Base-by-base conservation (phyloP, 2,329 filamentous ascomycete species). In the Endocalyx cinctus region DNA sequence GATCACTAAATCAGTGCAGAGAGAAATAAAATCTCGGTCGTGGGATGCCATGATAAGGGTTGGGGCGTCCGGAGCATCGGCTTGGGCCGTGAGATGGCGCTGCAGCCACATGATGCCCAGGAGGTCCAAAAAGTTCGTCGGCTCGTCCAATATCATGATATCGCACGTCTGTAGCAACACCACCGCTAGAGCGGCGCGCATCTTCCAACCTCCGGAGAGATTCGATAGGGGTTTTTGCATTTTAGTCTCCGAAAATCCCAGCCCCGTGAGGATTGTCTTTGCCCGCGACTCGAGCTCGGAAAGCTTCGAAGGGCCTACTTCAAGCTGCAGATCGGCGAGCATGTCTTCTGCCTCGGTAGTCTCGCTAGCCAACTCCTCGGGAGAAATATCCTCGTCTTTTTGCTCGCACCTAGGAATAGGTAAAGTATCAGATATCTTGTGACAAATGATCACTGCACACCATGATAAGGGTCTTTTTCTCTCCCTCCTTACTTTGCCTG, bases 51-150 rank as follows among this genome's bases (percentile, higher is more conserved):
- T 66, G 12, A 94, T 67, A 2, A 92, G 69, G 0, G 86, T 92
- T 0, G 75, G 74, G 0, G 73, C 74, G 3, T 67, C 60, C 0
- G 69, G 61, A 0, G 57, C 57, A 14, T 77, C 71, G 4, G 69
- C 67, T 3, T 82, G 57, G 1, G 70, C 63, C 23, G 72, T 65
- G 8, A 94, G 73, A 51, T 88, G 82, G 10, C 73, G 72, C 52
- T 94, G 82, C 1, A 95, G 68, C 86, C 87, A 94, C 35, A 94
- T 77, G 37, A 94, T 88, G 1, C 84, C 85, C 0, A 88, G 70
- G 1, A 94, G 66, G 50, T 94, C 87, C 2, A 94, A 71, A 52
- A 87, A 94, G 52, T 94, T 94, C 20, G 87, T 94, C 0, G 87
- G 87, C 54, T 94, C 87, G 55, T 94, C 87, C 3, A 94, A 74